Evolutionary conservation across 108 stramenopile species (phyloP), one percentile per base, ranked within the genome.

Genomic region (Cyclotella distinguenda): DNA sequence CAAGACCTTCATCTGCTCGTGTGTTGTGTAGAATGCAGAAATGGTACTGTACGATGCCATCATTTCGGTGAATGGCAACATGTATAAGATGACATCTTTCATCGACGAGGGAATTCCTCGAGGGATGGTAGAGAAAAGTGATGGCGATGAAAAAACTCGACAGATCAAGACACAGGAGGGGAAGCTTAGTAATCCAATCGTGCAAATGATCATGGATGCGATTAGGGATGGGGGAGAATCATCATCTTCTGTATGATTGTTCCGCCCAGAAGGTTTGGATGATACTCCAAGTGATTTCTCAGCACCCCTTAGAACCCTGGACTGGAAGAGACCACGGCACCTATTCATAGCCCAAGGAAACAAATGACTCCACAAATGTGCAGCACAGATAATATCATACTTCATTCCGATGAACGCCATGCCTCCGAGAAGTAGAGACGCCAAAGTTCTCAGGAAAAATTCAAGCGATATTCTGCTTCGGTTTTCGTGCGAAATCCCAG

Each of bases 31-130:
- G 43, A 87, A 89, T 12, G 78, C 60, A 9, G 77, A 64, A 28
- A 86, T 52, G 28, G 90, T 87, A 38, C 82, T 59, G 65, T 89
- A 90, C 8, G 84, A 71, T 4, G 72, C 74, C 13, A 48, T 45
- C 31, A 94, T 34, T 58, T 94, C 93, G 10, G 52, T 35, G 10
- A 90, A 64, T 1, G 93, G 93, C 56, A 94, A 77, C 56, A 90
- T 67, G 54, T 78, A 78, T 7, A 55, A 13, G 3, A 90, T 9
- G 11, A 44, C 39, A 23, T 81, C 60, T 42, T 25, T 45, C 4
- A 48, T 22, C 15, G 47, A 3, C 11, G 58, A 36, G 22, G 56
- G 35, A 26, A 19, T 38, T 15, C 19, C 22, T 21, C n/a, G 7
- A 34, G 48, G 25, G 22, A 49, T 43, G 25, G 22, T 50, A 19